Percentiles rank a stretch among this genome's conserved stretches.
Evolutionary conservation across 2,329 filamentous ascomycete genomes (phyloP).

Genomic region (Leptosphaerulina australis): DNA sequence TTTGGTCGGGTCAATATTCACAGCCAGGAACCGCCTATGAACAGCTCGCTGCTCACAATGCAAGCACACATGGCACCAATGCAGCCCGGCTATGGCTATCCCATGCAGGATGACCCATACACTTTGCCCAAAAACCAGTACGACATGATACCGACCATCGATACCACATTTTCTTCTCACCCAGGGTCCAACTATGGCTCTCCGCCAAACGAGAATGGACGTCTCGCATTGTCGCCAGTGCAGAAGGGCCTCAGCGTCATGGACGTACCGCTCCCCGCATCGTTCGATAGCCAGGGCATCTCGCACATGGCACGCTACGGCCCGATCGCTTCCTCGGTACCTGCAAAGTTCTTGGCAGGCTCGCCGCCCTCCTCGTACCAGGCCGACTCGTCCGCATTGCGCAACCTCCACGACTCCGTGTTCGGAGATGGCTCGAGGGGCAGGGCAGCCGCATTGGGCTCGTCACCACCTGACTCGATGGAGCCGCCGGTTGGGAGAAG

Average conservation of each 20-base stretch:
- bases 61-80: constrained; percentile 55
- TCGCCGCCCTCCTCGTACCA: constrained; percentile 72
- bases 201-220: constrained; percentile 69
- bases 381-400: constrained; percentile 65
- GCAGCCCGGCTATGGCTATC: constrained; percentile 50
- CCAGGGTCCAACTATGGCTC: constrained; percentile 76
- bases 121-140: constrained; percentile 48
- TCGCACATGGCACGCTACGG: constrained; percentile 89
- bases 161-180: constrained; percentile 64
- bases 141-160: constrained; percentile 61
- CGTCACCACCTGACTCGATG: constrained; percentile 65
- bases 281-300: constrained; percentile 94
- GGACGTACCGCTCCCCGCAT: constrained; percentile 89
- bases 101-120: constrained; percentile 51
- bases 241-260: constrained; percentile 82
- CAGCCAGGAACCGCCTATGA: constrained; percentile 74
- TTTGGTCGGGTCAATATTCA: constrained; percentile 72
- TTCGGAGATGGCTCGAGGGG: constrained; percentile 74
- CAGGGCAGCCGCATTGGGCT: constrained; percentile 47
- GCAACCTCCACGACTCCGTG: constrained; percentile 68
- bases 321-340: constrained; percentile 89
- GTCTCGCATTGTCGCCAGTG: constrained; percentile 79
- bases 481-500: constrained; percentile 68
- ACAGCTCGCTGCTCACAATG: constrained; percentile 71
- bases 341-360: constrained; percentile 87